Evolutionary conservation across 768 basidiomycete species (phyloP).

Genomic region (Fibroporia radiculosa): DNA sequence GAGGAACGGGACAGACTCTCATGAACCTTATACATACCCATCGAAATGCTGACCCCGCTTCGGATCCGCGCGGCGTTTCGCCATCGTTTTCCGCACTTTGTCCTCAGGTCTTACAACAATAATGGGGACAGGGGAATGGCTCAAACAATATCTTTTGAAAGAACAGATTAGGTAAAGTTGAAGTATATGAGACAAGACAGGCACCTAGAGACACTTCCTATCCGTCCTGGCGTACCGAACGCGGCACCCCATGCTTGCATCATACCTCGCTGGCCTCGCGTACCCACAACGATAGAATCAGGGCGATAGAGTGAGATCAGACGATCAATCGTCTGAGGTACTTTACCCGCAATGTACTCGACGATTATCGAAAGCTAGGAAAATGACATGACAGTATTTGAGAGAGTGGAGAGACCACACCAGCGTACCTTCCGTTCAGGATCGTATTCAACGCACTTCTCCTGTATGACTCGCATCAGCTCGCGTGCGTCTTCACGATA

Average conservation of each 20-base stretch:
- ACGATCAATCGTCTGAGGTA: slow-evolving; percentile 85
- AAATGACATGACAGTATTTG: neutral
- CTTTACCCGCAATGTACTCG: slow-evolving; percentile 88
- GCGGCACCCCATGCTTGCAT: slow-evolving; percentile 47
- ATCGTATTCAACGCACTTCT: slow-evolving; percentile 72
- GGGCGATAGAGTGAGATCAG: slow-evolving; percentile 89
- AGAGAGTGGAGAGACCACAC: neutral
- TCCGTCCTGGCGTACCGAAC: slow-evolving; percentile 36
- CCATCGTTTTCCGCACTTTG: slow-evolving; percentile 76
- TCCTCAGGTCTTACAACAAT: slow-evolving; percentile 91
- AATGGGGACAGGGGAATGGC: slow-evolving; percentile 91
- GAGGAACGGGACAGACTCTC: neutral
- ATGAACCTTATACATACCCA: slow-evolving; percentile 29
- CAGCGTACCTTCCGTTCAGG: slow-evolving; percentile 60
- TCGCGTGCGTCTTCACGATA: slow-evolving; percentile 82
- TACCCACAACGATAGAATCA: slow-evolving; percentile 90
- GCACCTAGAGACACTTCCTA: slow-evolving; percentile 57
- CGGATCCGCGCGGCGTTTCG: slow-evolving; percentile 82
- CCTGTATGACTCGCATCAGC: slow-evolving; percentile 73
- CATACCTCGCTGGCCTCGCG: slow-evolving; percentile 58
- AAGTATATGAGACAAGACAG: slow-evolving; percentile 4
- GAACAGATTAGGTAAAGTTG: neutral
- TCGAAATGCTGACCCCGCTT: slow-evolving; percentile 83
- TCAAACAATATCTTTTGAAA: slow-evolving; percentile 63
- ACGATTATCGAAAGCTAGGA: slow-evolving; percentile 78